Evolutionary conservation across 2,329 filamentous ascomycete genomes (phyloP).

Genomic region (Alternaria sp.): DNA sequence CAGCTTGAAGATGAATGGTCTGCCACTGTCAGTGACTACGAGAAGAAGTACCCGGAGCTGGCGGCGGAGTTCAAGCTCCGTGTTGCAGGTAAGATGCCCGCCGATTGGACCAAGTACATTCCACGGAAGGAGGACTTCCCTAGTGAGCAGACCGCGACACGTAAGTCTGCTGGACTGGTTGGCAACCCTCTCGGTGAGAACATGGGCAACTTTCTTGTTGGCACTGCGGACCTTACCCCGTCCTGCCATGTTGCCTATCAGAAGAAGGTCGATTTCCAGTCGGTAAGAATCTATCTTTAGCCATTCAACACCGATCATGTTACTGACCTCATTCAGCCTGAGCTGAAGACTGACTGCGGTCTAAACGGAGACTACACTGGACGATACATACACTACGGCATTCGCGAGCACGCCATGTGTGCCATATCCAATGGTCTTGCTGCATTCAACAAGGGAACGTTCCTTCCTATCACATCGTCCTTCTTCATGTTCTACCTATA

Average conservation of each 20-base stretch:
- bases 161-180: conserved; percentile 53
- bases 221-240: conserved; percentile 66
- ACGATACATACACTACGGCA: conserved; percentile 59
- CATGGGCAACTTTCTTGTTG: conserved; percentile 75
- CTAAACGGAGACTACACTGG: conserved; percentile 64
- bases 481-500: conserved; percentile 72
- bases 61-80: conserved; percentile 59
- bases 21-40: conserved; percentile 55
- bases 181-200: conserved; percentile 9
- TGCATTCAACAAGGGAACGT: conserved; percentile 55
- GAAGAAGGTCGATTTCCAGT: conserved; percentile 56
- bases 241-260: conserved; percentile 59
- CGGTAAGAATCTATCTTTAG: neutral
- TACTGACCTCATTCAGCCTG: conserved; percentile 33
- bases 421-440: conserved; percentile 64
- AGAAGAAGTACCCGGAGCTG: conserved; percentile 58
- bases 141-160: conserved; percentile 57
- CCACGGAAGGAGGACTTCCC: conserved; percentile 58
- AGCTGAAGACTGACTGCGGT: conserved; percentile 52
- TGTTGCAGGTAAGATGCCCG: conserved; percentile 58
- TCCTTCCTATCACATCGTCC: conserved; percentile 64
- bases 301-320: no score
- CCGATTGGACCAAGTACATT: conserved; percentile 60
- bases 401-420: conserved; percentile 50
- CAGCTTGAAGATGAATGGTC: conserved; percentile 60